These are phyloP conservation scores for Tolypocladium ophioglossoides DNA, from an alignment of 2,329 filamentous ascomycete genomes.

Conservation along the genomic window DNA sequence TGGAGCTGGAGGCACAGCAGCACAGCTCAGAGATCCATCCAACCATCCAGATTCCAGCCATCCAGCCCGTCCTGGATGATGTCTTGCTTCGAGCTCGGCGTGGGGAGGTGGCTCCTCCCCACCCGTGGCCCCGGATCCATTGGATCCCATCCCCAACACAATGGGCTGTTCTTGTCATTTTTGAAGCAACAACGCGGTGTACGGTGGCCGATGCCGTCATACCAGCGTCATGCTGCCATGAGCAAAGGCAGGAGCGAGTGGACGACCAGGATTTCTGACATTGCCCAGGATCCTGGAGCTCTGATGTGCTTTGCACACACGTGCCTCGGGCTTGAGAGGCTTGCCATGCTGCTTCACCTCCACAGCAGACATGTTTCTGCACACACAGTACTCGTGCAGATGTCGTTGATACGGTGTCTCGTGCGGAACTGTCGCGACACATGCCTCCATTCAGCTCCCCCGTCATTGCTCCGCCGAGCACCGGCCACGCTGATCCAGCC, in stretches of 20 bases:
- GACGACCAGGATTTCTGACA: not conserved
- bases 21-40: not conserved
- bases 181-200: not conserved
- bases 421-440: not conserved
- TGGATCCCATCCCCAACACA: not conserved
- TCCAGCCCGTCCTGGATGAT: not conserved
- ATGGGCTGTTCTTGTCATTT: not conserved
- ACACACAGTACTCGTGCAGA: not conserved
- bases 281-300: not conserved
- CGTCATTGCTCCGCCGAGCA: not conserved
- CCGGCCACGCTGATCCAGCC: not conserved
- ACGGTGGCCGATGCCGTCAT: not conserved
- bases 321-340: not conserved
- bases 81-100: constrained; percentile 1
- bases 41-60: not conserved
- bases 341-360: not conserved
- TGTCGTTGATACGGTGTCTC: not conserved
- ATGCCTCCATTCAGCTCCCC: not conserved
- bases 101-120: constrained; percentile 1
- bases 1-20: not conserved
- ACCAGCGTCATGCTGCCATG: not conserved
- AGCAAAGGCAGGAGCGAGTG: not conserved
- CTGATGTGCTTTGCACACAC: not conserved
- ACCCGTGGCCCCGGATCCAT: not conserved
- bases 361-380: not conserved